Evolutionary conservation across 176 grass and related monocot species (phyloP), one percentile per base, ranked within the genome.

Genomic region (Juncus effusus): DNA sequence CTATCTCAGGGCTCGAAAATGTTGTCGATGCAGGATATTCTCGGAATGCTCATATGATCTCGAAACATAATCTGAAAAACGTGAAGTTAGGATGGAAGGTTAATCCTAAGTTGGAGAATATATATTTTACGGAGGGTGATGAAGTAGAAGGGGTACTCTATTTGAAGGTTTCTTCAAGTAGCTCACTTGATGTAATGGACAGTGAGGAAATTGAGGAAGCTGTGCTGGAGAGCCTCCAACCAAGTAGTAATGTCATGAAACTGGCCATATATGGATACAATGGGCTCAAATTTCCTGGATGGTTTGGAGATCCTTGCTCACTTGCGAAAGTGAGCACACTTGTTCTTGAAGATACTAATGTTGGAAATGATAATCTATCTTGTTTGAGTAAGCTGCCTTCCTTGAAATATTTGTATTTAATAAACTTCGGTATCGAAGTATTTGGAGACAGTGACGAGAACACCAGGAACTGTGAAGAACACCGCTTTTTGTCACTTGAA

Each of bases 1-100:
- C 13, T 60, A 60, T 60, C 57, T 60, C 57, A 60, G 57, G 57
- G 4, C 57, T 60, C 12, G 11, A 60, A 60, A 60, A 60, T 14
- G 28, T 60, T 60, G 1, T 60, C 4, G 57, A 60, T 60, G n/a
- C 28, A 3, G 57, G 28, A 28, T 35, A 16, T 60, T 60, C 57
- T 36, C 14, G 1, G 19, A 2, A 60, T 28, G 57, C 57, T 14
- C 57, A 60, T 60, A 28, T 60, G 57, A 60, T 60, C 57, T 36
- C 57, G 4, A 60, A 60, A 60, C 14, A 35, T 60, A 15, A 60
- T 60, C 12, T 60, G 7, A n/a, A 28, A n/a, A 36, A 60, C 3
- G 14, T 60, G 3, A 60, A 60, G 12, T 60, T 60, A 60, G 19
- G 57, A 60, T 60, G 57, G 57, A 15, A 14, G 6, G 57, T 14